Base-by-base conservation (phyloP, 2,329 filamentous ascomycete genomes). In the Alternaria postmessia region DNA sequence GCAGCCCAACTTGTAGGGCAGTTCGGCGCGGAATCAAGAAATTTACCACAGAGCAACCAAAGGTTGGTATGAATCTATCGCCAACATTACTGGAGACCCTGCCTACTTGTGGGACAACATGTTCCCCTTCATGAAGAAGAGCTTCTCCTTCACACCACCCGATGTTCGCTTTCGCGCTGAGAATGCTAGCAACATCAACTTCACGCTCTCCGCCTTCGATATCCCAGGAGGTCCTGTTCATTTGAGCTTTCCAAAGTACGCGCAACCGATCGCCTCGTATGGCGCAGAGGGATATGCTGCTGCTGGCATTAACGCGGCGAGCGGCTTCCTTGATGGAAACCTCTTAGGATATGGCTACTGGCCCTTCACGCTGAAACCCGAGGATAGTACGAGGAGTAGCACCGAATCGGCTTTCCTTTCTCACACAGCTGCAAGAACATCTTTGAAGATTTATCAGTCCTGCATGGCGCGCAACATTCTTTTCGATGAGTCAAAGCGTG, bases 141-240 rank as follows among this genome's bases (percentile, higher is more conserved):
- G 66, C 26, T 66, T 74, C 24, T 67, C 63, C 22, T 74, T 76
- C 46, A 74, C 69, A 4, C 49, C 61, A 5, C 73, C 75, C 5
- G 51, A 73, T 9, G 12, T 32, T 24, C 43, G 38, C 12, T 57
- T 51, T n/a, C 60, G 62, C 12, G 49, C 46, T 20, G 48, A 54
- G 46, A 63, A 52, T 7, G 44, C 44, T 22, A 57, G 28, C 11
- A 48, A 38, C 14, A 52, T 59, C 8, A 62, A 62, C 22, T 63
- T 48, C n/a, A 61, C 53, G 4, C 34, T 63, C 5, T 57, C 57
- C 18, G 51, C 53, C 6, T 61, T 61, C 14, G 39, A 63, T 8
- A 22, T 7, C 5, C 54, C 57, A 2, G 59, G 54, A 34, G 61
- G 61, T 7, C 61, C 58, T 14, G 61, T 55, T 32, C 54, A 63